phyloP scores from a whole-genome alignment of 305 asterid genomes.

The Rubia balearica region DNA sequence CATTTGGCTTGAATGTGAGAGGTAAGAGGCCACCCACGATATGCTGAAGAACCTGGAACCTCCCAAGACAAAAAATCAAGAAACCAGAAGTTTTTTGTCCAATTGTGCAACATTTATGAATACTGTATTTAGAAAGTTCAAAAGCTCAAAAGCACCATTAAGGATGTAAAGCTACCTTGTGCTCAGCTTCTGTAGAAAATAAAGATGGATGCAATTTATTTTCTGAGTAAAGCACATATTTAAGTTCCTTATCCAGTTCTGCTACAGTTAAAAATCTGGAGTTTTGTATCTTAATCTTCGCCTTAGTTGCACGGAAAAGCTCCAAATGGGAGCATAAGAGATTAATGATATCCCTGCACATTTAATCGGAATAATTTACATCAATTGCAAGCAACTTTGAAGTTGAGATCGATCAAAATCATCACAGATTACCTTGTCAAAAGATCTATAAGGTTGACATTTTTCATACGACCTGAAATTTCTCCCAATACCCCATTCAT shows the following conservation, averaged over 20 bases:
- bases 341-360: constrained; percentile 66
- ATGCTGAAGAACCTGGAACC: constrained; percentile 91
- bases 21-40: constrained; percentile 81
- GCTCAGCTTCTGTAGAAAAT: constrained; percentile 97
- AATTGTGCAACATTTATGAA: not conserved
- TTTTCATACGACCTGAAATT: constrained; percentile 75
- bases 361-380: constrained; percentile 25
- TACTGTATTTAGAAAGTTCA: not conserved
- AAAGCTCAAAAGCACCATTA: not conserved
- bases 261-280: constrained; percentile 47
- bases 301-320: constrained; percentile 65
- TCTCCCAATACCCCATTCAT: constrained; percentile 81
- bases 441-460: constrained; percentile 77
- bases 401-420: constrained; percentile 17
- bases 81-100: constrained; percentile 10
- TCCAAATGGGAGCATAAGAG: constrained; percentile 62
- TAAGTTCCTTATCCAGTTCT: constrained; percentile 66
- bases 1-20: constrained; percentile 66
- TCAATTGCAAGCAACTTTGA: constrained; percentile 20
- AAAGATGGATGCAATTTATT: constrained; percentile 85
- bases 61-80: constrained; percentile 23
- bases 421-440: constrained; percentile 60
- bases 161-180: constrained; percentile 48
- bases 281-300: constrained; percentile 53
- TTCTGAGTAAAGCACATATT: constrained; percentile 65